Conservation (phyloP, 345 rosid genomes). For the Syzygium aqueum region DNA sequence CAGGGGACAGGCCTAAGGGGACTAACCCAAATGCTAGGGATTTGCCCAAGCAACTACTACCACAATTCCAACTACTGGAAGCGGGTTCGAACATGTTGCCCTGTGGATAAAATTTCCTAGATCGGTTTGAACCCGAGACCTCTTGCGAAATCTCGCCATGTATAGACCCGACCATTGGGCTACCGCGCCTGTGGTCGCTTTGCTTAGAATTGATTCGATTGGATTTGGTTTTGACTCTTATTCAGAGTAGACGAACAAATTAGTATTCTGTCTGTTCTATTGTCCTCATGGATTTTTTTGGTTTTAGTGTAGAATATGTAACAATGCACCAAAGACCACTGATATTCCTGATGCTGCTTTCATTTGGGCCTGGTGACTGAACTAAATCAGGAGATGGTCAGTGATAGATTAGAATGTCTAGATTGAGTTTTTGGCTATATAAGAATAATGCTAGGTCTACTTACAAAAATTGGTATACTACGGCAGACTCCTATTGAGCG, state of each 20-base stretch:
- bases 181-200: neutral
- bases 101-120: neutral
- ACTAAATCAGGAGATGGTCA: neutral
- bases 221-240: neutral
- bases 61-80: neutral
- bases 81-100: neutral
- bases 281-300: too few species aligned
- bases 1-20: neutral
- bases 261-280: too few species aligned
- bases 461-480: too few species aligned
- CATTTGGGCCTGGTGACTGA: neutral
- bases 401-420: neutral
- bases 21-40: neutral
- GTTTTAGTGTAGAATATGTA: neutral
- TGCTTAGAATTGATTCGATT: neutral
- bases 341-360: neutral
- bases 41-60: neutral
- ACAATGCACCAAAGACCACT: neutral
- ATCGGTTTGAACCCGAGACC: too few species aligned
- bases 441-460: neutral
- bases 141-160: too few species aligned
- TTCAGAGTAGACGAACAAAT: too few species aligned
- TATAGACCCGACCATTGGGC: neutral
- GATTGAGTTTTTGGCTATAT: neutral
- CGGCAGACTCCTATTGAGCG: too few species aligned